phyloP scores from a whole-genome alignment of 2,329 filamentous ascomycete genomes.

The Alternaria solani region DNA sequence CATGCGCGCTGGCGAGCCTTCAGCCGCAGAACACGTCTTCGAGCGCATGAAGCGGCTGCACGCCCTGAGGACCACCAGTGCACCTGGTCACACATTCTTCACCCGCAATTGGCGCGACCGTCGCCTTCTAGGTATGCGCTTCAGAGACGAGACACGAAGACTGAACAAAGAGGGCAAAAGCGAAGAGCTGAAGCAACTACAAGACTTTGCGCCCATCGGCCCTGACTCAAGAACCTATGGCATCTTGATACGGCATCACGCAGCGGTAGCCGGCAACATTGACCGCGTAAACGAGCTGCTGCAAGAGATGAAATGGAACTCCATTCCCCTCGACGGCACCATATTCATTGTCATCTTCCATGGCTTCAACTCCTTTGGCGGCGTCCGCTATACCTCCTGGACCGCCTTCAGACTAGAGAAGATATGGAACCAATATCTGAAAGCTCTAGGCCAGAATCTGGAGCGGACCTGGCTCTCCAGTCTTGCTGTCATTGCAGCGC shows the following conservation, averaged over 20 bases:
- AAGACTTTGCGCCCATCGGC: slow-evolving; percentile 70
- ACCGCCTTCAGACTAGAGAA: slow-evolving; percentile 69
- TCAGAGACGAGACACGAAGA: slow-evolving; percentile 56
- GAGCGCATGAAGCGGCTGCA: slow-evolving; percentile 78
- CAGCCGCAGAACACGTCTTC: slow-evolving; percentile 82
- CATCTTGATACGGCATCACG: slow-evolving; percentile 79
- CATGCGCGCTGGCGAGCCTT: slow-evolving; percentile 76
- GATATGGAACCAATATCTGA: slow-evolving; percentile 40
- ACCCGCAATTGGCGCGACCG: slow-evolving; percentile 53
- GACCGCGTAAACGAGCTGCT: slow-evolving; percentile 74
- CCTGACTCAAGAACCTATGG: slow-evolving; percentile 83
- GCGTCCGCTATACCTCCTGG: slow-evolving; percentile 73
- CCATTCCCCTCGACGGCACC: slow-evolving; percentile 74
- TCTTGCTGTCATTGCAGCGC: slow-evolving; percentile 38
- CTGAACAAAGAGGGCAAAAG: slow-evolving; percentile 56
- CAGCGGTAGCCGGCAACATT: slow-evolving; percentile 73
- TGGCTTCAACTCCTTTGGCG: slow-evolving; percentile 79
- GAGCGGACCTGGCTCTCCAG: slow-evolving; percentile 42
- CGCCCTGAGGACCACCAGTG: slow-evolving; percentile 41
- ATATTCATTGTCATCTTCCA: slow-evolving; percentile 84
- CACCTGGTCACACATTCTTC: slow-evolving; percentile 38
- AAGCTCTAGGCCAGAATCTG: slow-evolving; percentile 23
- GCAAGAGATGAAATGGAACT: slow-evolving; percentile 76
- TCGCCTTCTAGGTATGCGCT: slow-evolving; percentile 56
- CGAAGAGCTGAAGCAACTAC: slow-evolving; percentile 67